phyloP scores from a whole-genome alignment of 176 grass and related monocot genomes.

The Oryza meyeriana region DNA sequence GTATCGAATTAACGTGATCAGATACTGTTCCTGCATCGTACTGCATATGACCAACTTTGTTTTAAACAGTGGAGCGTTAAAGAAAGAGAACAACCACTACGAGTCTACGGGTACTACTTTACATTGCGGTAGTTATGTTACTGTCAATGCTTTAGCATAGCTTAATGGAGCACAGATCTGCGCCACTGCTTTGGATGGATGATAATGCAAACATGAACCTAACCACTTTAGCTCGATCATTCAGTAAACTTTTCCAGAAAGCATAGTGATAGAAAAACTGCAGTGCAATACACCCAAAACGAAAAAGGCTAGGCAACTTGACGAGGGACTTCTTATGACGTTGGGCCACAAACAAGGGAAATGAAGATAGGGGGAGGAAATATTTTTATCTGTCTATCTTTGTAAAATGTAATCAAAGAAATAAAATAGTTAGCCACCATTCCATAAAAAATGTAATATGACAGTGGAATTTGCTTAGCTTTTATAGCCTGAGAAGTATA shows the following conservation, averaged over 20 bases:
- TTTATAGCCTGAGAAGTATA: too few species aligned
- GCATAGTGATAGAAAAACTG: not conserved
- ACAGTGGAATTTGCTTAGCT: too few species aligned
- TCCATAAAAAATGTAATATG: too few species aligned
- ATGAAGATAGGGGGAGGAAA: too few species aligned
- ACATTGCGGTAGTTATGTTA: not conserved
- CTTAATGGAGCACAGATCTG: not conserved
- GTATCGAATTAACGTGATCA: not conserved
- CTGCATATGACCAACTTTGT: not conserved
- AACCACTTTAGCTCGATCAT: slow-evolving; percentile 9
- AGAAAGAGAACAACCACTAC: not conserved
- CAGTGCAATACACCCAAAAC: slow-evolving; percentile 31
- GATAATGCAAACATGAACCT: slow-evolving; percentile 30
- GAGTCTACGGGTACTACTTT: not conserved
- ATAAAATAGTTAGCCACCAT: too few species aligned
- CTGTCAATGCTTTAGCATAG: not conserved
- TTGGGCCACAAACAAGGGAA: too few species aligned
- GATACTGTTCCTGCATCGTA: not conserved
- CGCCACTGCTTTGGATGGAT: not conserved
- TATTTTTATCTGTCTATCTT: too few species aligned
- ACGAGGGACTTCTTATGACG: too few species aligned
- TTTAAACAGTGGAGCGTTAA: not conserved
- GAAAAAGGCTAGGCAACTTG: not conserved
- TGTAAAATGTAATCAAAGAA: too few species aligned
- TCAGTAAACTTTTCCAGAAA: not conserved